Percentiles rank a stretch among this genome's conserved stretches.
These are phyloP conservation scores for Pseudogymnoascus sp. DNA, from an alignment of 2,329 filamentous ascomycete genomes.

Conservation along the genomic window DNA sequence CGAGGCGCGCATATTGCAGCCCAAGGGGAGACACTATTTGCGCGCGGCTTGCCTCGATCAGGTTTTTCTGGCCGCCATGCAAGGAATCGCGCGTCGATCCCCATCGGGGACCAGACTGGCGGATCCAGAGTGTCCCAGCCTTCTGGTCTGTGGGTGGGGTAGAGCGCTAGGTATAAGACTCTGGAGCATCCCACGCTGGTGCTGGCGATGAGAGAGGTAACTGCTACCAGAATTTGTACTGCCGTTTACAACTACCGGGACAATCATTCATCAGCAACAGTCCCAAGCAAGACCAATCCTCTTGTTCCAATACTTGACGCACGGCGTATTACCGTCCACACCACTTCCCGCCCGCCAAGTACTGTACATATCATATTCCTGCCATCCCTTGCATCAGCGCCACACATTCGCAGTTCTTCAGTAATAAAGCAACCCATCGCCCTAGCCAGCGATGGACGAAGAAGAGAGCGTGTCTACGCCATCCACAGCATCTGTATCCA, in stretches of 20 bases:
- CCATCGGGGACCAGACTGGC: background rate
- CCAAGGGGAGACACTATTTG: background rate
- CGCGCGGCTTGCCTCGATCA: background rate
- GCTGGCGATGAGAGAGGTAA: background rate
- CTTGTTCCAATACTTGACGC: background rate
- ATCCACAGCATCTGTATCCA: background rate
- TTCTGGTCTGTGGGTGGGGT: background rate
- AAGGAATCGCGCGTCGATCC: conserved; percentile 1
- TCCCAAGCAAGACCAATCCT: background rate
- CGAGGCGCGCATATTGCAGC: background rate
- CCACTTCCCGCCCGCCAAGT: background rate
- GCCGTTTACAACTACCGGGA: background rate
- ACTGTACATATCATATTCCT: background rate
- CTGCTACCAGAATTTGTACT: background rate
- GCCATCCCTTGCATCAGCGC: background rate
- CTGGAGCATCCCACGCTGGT: background rate
- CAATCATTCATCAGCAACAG: background rate
- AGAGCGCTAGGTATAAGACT: background rate
- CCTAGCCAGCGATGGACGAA: background rate
- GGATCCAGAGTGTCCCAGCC: background rate
- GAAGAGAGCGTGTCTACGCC: background rate
- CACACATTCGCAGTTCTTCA: background rate
- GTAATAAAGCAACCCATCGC: background rate
- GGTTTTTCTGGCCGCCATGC: background rate
- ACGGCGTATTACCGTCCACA: background rate